Percentiles rank a stretch among this genome's conserved stretches.
These are phyloP conservation scores for Aspergillus biplanus DNA, from an alignment of 495 filamentous ascomycete genomes.

Conservation along the genomic window DNA sequence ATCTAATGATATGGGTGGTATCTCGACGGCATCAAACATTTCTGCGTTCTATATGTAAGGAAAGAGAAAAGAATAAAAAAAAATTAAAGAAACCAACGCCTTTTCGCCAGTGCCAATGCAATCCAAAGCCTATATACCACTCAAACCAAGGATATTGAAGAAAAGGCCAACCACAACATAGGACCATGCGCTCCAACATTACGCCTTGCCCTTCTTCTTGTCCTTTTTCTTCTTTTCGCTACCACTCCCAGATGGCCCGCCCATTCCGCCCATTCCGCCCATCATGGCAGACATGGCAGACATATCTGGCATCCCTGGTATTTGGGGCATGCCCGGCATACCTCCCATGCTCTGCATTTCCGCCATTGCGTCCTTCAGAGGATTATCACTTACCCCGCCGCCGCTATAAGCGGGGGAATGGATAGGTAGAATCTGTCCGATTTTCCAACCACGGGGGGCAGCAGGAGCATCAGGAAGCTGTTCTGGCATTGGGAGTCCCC, in stretches of 20 bases:
- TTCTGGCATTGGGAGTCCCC: constrained; percentile 65
- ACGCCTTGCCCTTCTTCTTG: constrained; percentile 55
- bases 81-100: constrained; percentile 22
- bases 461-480: constrained; percentile 71
- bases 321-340: constrained; percentile 53
- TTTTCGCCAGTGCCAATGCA: constrained; percentile 34
- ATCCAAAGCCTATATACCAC: constrained; percentile 24
- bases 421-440: constrained; percentile 78
- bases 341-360: constrained; percentile 75
- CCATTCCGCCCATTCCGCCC: constrained; percentile 24
- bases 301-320: constrained; percentile 49
- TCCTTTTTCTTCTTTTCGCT: constrained; percentile 54
- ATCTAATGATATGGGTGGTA: constrained; percentile 20
- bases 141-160: constrained; percentile 2
- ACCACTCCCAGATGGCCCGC: constrained; percentile 39
- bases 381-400: constrained; percentile 93
- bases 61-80: too few relatives aligned
- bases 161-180: constrained; percentile 22
- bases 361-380: constrained; percentile 96
- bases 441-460: constrained; percentile 91
- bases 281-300: constrained; percentile 32
- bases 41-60: constrained; percentile 16
- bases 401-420: constrained; percentile 88
- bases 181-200: constrained; percentile 46
- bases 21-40: constrained; percentile 18